phyloP scores from a whole-genome alignment of 306 rosid genomes.

The Dryas octopetala region DNA sequence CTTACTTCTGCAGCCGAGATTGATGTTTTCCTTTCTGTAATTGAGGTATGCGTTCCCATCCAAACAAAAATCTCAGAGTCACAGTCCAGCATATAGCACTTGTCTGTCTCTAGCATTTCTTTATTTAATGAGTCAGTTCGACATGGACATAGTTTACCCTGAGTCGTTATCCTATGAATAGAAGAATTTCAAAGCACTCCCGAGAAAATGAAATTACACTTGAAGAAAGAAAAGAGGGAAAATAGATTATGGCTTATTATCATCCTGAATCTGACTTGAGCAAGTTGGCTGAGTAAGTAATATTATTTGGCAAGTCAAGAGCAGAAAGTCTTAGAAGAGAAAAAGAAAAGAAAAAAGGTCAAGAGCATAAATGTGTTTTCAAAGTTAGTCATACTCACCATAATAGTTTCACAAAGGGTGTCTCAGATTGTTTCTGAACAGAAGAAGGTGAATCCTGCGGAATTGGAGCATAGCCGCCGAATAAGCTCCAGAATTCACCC shows the following conservation, averaged over 20 bases:
- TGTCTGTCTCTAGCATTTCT: conserved; percentile 79
- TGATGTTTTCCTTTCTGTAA: conserved; percentile 85
- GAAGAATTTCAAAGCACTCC: conserved; percentile 18
- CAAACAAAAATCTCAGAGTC: conserved; percentile 76
- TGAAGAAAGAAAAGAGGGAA: background rate
- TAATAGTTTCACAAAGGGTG: conserved; percentile 47
- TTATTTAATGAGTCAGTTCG: conserved; percentile 50
- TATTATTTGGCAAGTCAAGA: background rate
- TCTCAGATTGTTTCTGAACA: conserved; percentile 40
- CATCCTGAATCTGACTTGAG: conserved; percentile 12
- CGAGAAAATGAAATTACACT: background rate
- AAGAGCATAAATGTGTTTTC: background rate
- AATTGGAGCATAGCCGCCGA: conserved; percentile 97
- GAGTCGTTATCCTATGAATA: conserved; percentile 67
- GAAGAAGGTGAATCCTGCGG: conserved; percentile 68
- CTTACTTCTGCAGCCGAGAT: conserved; percentile 77
- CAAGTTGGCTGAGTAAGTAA: background rate
- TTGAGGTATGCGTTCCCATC: conserved; percentile 81
- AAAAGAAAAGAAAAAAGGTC: conserved; percentile 3
- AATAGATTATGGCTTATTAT: background rate
- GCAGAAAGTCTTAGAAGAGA: conserved; percentile 17
- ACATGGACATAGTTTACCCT: conserved; percentile 65
- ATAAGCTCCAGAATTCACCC: conserved; percentile 97
- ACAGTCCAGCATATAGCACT: conserved; percentile 91
- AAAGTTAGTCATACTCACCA: conserved; percentile 50